Conservation (phyloP, 495 filamentous ascomycete species). For the Aspergillus wentii region DNA sequence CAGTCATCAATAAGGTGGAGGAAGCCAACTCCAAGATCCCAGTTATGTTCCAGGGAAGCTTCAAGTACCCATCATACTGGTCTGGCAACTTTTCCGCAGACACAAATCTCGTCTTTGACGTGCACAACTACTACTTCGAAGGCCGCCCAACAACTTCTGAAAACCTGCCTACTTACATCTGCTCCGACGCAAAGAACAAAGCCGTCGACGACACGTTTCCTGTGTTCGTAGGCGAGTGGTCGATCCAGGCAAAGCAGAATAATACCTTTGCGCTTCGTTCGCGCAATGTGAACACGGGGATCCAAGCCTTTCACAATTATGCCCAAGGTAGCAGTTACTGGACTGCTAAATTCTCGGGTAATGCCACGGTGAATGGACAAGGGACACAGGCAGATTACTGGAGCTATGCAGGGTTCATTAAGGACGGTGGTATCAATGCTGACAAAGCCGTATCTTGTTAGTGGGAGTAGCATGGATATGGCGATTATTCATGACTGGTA, state of each 20-base stretch:
- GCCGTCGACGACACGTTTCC: conserved; percentile 25
- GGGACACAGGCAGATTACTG: conserved; percentile 23
- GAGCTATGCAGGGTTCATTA: conserved; percentile 18
- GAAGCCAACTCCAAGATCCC: conserved; percentile 16
- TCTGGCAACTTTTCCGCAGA: conserved; percentile 10
- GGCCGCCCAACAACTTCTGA: conserved; percentile 13
- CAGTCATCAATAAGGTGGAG: conserved; percentile 16
- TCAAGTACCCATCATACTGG: conserved; percentile 22
- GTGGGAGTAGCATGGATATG: too few species aligned
- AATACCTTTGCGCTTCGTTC: conserved; percentile 21
- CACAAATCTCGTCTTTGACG: conserved; percentile 25
- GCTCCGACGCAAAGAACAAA: conserved; percentile 12
- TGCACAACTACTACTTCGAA: conserved; percentile 28
- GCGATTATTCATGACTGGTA: too few species aligned
- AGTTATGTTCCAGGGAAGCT: conserved; percentile 26
- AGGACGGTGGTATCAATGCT: conserved; percentile 4
- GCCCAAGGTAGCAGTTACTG: conserved; percentile 22
- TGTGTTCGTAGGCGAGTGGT: conserved; percentile 27
- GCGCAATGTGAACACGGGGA: conserved; percentile 16
- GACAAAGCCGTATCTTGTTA: conserved; percentile 3
- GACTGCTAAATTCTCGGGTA: conserved; percentile 21
- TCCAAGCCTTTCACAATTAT: conserved; percentile 15
- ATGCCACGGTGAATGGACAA: conserved; percentile 15
- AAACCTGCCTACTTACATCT: conserved; percentile 17
- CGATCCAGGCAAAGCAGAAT: conserved; percentile 16